Percentiles rank a stretch among this genome's conserved stretches.
Conservation (phyloP, 345 rosid species). For the Moringa oleifera region DNA sequence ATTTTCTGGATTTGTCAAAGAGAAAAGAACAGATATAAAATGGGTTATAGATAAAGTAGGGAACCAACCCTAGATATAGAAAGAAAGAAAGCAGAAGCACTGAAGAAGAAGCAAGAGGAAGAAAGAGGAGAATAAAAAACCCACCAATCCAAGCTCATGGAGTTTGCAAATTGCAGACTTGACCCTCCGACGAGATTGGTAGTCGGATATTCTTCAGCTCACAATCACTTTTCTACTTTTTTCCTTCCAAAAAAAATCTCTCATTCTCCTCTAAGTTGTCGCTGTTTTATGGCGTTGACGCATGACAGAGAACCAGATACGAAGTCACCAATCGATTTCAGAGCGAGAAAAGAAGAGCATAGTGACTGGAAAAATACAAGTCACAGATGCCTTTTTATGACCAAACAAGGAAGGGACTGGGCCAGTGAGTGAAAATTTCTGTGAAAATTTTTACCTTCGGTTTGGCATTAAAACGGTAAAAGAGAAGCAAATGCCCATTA, state of each 20-base stretch:
- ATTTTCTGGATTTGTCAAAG: no score
- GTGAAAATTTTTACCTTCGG: neutral
- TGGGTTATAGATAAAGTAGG: neutral
- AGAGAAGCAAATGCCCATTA: no score
- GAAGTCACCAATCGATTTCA: conserved; percentile 8
- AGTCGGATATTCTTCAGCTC: no score
- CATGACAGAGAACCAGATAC: neutral
- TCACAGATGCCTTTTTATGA: conserved; percentile 12
- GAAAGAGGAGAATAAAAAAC: neutral
- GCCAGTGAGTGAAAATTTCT: no score
- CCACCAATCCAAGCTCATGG: conserved; percentile 10
- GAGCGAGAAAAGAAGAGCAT: neutral
- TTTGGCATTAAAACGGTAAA: neutral
- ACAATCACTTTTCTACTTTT: neutral
- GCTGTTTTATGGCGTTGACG: neutral
- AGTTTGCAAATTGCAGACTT: neutral
- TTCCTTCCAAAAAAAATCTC: neutral
- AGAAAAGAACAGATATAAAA: no score
- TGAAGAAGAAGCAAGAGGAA: neutral
- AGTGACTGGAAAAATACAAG: neutral
- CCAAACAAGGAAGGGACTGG: no score
- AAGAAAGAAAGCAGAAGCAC: neutral
- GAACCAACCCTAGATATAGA: conserved; percentile 14
- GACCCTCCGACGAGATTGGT: no score
- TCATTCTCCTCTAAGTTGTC: no score